These are phyloP conservation scores for Agarophyton chilense DNA, from an alignment of 23 red algal genomes.

Conservation along the genomic window DNA sequence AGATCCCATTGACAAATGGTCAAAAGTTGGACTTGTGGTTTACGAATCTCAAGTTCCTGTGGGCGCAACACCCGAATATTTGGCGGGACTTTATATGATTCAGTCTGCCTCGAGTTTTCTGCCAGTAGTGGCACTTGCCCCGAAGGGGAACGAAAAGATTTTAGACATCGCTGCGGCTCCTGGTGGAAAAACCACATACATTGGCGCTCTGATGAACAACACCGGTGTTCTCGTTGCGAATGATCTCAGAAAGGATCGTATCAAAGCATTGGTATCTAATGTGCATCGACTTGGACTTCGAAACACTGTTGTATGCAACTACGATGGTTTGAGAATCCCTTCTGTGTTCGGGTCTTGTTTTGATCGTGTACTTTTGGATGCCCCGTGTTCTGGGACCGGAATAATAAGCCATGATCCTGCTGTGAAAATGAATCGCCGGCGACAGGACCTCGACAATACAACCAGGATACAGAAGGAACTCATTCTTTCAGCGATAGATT, in stretches of 20 bases:
- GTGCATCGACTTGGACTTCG: constrained; percentile 91
- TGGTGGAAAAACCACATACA: constrained; percentile 93
- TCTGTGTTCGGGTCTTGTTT: constrained; percentile 68
- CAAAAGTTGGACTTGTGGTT: constrained; percentile 93
- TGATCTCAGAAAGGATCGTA: constrained; percentile 87
- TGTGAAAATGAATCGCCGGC: constrained; percentile 77
- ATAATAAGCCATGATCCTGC: constrained; percentile 94
- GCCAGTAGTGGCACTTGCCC: constrained; percentile 92
- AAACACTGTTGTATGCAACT: constrained; percentile 86
- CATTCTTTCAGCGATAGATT: constrained; percentile 92
- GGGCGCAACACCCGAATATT: constrained; percentile 98
- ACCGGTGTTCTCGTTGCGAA: constrained; percentile 93
- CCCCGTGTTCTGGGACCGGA: constrained; percentile 95
- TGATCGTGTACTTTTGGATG: constrained; percentile 95
- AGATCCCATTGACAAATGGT: constrained; percentile 93
- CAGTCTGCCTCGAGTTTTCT: constrained; percentile 91
- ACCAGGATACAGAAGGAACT: constrained; percentile 94
- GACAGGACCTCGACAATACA: constrained; percentile 71
- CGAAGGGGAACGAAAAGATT: constrained; percentile 84
- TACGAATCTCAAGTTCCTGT: constrained; percentile 94
- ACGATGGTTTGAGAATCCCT: constrained; percentile 83
- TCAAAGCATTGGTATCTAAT: constrained; percentile 92
- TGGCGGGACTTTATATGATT: constrained; percentile 99
- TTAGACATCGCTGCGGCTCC: constrained; percentile 93
- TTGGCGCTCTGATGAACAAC: constrained; percentile 86